phyloP scores from a whole-genome alignment of 2,329 filamentous ascomycete species.

The Diaporthe citrichinensis region DNA sequence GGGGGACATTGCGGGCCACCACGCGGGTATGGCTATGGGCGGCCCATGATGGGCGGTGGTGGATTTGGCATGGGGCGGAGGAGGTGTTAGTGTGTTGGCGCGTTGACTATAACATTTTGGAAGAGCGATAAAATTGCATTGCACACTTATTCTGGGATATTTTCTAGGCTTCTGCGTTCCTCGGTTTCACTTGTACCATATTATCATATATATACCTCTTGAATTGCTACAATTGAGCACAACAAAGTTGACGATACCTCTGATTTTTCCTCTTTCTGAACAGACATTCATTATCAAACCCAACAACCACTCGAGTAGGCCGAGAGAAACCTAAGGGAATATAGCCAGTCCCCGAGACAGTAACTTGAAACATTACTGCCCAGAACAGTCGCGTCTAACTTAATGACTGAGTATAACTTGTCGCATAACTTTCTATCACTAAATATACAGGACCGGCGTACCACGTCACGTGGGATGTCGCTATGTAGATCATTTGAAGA shows the following conservation, averaged over 20 bases:
- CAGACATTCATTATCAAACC: no score
- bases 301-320: neutral
- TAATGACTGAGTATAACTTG: no score
- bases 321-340: no score
- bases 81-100: neutral
- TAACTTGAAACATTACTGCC: rapidly evolving
- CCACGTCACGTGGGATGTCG: no score
- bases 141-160: neutral
- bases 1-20: neutral
- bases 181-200: neutral
- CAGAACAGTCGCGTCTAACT: no score
- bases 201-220: no score
- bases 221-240: no score
- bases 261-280: neutral
- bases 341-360: no score
- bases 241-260: no score
- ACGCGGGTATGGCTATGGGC: neutral
- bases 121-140: neutral
- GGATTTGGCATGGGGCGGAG: constrained; percentile 14
- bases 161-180: neutral
- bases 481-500: no score
- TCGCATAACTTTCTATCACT: no score
- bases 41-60: constrained; percentile 5
- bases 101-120: neutral
- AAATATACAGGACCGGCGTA: no score